Evolutionary conservation across 768 basidiomycete genomes (phyloP), one percentile per base, ranked within the genome.

Genomic region (Boletus rufocinnamomeus): DNA sequence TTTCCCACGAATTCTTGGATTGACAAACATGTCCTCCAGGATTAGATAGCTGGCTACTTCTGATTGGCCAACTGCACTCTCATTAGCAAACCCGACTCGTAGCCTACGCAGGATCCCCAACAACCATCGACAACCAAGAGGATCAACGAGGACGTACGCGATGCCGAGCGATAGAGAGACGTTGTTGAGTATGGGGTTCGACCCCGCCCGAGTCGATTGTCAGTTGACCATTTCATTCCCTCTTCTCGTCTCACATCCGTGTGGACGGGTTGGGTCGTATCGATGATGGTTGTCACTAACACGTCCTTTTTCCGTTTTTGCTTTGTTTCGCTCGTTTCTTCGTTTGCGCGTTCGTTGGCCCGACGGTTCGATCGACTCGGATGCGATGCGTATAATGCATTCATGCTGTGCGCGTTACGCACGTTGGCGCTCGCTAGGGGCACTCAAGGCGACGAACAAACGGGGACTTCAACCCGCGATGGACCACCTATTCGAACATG

Each of bases 391-490:
- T n/a, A n/a, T n/a, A n/a, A n/a, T n/a, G n/a, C n/a, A n/a, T n/a
- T n/a, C n/a, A n/a, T n/a, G n/a, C n/a, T n/a, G n/a, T n/a, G n/a
- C n/a, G n/a, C n/a, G n/a, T n/a, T n/a, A 30, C 28, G 28, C 3
- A 28, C 28, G 28, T 28, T 28, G 52, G 21, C 14, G 34, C 30
- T 30, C 34, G 43, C 17, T 37, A 96, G 94, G 94, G 95, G 95
- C 95, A 5, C 73, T 96, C 58, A 88, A 87, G 64, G 91, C 91
- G 6, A 97, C 94, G 10, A 82, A 79, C 37, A 85, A 86, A 64
- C 83, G 89, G 30, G 96, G 95, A 4, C 78, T 98, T 0, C 95
- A 97, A 70, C 89, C 88, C 8, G 91, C 90, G 23, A 91, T 95
- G 89, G 95, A 97, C 66, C 88, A 91, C 72, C 77, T 97, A 38